Evolutionary conservation across 2,329 filamentous ascomycete species (phyloP), one percentile per base, ranked within the genome.

Genomic region (Colletotrichum graminicola): DNA sequence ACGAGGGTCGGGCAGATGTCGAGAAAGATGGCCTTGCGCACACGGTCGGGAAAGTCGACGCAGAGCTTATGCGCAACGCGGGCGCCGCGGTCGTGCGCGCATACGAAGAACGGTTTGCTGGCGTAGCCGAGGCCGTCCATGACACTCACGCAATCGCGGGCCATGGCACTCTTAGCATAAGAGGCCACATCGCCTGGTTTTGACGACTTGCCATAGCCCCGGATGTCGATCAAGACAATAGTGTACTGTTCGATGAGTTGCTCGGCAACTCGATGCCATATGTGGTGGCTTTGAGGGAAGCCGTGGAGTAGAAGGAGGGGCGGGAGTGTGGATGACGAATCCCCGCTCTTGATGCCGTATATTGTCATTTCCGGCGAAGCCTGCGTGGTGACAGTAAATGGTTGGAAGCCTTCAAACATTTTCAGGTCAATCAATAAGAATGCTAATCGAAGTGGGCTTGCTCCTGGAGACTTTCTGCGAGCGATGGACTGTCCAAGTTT

Each of bases 61-160:
- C 83, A 83, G 0, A 90, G 79, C 67, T 86, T 86, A 73, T 90
- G 88, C 0, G 86, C 82, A 2, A 90, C 83, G 39, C 87, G 80
- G 0, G 85, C 88, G 4, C 88, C 88, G 49, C 88, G 84, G 75
- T 90, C 88, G 74, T 90, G 88, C 0, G 83, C 86, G 67, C 86
- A 86, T 26, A 90, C 78, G 73, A 79, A 85, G 76, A 86, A 88
- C 0, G 76, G 71, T 26, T 12, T 23, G 0, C 73, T 66, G 1
- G 39, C 47, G 74, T 81, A 79, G 10, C 82, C 82, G 0, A 87
- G 78, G 1, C 75, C 54, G 21, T 80, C 74, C 86, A 88, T 88
- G 21, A 86, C 82, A 18, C 75, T 74, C 10, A 83, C 75, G 70
- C 82, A 83, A 75, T 88, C 86, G 2, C 76, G 75, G 0, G 86